These are phyloP conservation scores for Neurospora sp. DNA, from an alignment of 495 filamentous ascomycete species.

Conservation along the genomic window DNA sequence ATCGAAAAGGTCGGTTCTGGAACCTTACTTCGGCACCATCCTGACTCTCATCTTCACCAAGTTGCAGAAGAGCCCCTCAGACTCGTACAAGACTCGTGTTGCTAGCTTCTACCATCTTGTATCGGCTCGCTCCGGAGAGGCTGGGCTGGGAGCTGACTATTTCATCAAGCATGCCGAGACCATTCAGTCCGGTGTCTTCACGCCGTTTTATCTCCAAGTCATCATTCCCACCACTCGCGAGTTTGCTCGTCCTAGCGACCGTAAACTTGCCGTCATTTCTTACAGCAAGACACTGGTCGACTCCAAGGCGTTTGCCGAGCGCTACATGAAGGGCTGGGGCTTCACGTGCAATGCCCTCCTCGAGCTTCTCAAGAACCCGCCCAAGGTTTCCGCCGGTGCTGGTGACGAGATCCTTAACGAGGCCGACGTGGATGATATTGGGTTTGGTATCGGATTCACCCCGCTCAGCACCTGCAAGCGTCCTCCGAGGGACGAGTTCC, in stretches of 20 bases:
- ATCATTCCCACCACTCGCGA: conserved; percentile 82
- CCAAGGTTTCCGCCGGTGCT: conserved; percentile 48
- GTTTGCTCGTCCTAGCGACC: conserved; percentile 75
- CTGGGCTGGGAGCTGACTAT: conserved; percentile 79
- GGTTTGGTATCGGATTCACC: conserved; percentile 90
- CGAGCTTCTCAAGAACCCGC: conserved; percentile 78
- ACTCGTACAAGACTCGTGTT: conserved; percentile 71
- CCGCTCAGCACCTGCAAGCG: conserved; percentile 79
- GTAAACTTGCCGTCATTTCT: conserved; percentile 87
- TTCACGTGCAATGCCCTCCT: conserved; percentile 78
- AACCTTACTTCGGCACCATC: conserved; percentile 70
- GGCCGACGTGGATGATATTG: conserved; percentile 84
- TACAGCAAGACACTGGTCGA: conserved; percentile 83
- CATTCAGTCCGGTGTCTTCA: conserved; percentile 73
- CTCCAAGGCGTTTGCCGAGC: conserved; percentile 64
- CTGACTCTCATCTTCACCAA: conserved; percentile 73
- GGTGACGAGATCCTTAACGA: conserved; percentile 71
- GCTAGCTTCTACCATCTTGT: conserved; percentile 88
- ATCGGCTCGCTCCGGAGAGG: conserved; percentile 57
- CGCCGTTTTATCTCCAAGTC: conserved; percentile 69
- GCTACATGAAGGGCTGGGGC: conserved; percentile 77
- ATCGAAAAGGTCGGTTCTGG: conserved; percentile 43
- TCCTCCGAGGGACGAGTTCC: conserved; percentile 58
- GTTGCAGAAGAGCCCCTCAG: conserved; percentile 65
- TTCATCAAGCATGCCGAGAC: conserved; percentile 71